Conservation (phyloP, 345 rosid species). For the Streptanthus diversifolius region DNA sequence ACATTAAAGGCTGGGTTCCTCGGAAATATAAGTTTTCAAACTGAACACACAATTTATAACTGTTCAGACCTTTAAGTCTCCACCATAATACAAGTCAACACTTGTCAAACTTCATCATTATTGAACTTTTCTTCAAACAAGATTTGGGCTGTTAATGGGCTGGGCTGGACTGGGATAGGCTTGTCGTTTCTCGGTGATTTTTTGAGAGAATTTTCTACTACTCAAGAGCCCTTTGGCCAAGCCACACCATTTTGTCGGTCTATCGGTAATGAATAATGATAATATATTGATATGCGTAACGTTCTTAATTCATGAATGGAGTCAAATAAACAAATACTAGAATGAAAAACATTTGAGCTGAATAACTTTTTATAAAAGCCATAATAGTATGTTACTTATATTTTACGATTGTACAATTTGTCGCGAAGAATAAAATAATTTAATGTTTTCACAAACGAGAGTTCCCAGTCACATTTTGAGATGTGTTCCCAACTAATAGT, state of each 20-base stretch:
- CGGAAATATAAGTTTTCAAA: neutral
- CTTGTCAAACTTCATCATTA: neutral
- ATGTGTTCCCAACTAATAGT: too few species aligned
- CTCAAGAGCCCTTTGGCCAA: neutral
- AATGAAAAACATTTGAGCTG: neutral
- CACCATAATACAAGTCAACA: neutral
- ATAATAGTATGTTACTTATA: neutral
- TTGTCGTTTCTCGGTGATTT: neutral
- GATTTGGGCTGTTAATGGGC: constrained; percentile 3
- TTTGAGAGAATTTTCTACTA: neutral
- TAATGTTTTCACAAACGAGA: too few species aligned
- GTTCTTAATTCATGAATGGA: neutral
- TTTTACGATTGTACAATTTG: too few species aligned
- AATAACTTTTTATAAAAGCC: neutral
- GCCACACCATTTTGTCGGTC: neutral
- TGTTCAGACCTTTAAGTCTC: neutral
- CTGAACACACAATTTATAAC: neutral
- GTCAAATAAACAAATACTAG: neutral
- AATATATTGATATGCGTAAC: too few species aligned
- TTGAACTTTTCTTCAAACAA: neutral
- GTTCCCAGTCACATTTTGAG: too few species aligned
- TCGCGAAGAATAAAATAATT: too few species aligned
- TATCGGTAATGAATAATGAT: too few species aligned
- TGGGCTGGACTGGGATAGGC: neutral
- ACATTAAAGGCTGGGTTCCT: constrained; percentile 11